phyloP scores from a whole-genome alignment of 768 basidiomycete species.

The Tylopilus subfusipes region DNA sequence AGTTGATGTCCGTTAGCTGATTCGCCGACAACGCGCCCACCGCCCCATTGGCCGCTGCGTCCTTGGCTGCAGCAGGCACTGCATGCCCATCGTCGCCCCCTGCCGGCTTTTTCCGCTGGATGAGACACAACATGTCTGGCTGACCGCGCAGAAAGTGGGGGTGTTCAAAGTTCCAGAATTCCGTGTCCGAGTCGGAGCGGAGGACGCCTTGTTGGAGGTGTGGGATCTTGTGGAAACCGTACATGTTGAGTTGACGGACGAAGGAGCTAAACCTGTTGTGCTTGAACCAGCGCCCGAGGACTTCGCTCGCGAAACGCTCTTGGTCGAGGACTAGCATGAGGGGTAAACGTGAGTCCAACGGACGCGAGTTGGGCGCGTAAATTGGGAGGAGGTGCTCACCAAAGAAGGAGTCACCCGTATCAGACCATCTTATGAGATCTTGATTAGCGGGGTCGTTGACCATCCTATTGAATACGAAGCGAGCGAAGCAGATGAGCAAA shows the following conservation, averaged over 20 bases:
- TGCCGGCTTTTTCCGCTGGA: constrained; percentile 70
- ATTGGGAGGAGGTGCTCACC: constrained; percentile 43
- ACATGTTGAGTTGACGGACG: constrained; percentile 95
- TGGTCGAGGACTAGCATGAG: constrained; percentile 86
- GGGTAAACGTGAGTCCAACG: neutral
- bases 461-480: constrained; percentile 54
- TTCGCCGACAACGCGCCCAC: constrained; percentile 36
- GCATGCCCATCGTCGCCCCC: constrained; percentile 33
- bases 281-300: constrained; percentile 95
- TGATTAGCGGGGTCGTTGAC: constrained; percentile 82
- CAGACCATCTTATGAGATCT: constrained; percentile 88
- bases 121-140: constrained; percentile 81
- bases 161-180: constrained; percentile 91
- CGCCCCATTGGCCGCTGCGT: constrained; percentile 11
- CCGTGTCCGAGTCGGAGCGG: constrained; percentile 73
- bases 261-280: constrained; percentile 96
- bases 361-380: neutral
- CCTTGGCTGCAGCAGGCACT: constrained; percentile 11
- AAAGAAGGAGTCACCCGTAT: constrained; percentile 88
- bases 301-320: constrained; percentile 84
- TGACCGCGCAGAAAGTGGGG: constrained; percentile 86
- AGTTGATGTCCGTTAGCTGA: constrained; percentile 70
- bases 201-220: constrained; percentile 94
- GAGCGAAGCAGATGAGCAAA: constrained; percentile 7
- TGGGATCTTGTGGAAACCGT: constrained; percentile 94